Conservation (phyloP, 2,329 filamentous ascomycete species). For the Didymella pomorum region DNA sequence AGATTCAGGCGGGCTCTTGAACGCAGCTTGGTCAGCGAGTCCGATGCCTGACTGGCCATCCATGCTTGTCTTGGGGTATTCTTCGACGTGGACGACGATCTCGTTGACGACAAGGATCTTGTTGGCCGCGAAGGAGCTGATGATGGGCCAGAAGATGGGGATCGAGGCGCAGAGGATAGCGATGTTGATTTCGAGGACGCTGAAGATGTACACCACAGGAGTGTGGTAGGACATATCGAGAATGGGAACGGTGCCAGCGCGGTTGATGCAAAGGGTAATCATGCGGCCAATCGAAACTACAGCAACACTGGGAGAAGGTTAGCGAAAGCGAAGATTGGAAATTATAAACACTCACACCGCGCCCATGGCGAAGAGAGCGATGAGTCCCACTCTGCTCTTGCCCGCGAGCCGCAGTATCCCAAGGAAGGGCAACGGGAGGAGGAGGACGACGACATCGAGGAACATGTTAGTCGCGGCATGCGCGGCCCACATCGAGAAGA, state of each 20-base stretch:
- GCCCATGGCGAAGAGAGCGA: slow-evolving; percentile 44
- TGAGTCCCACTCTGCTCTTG: slow-evolving; percentile 40
- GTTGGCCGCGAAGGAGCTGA: slow-evolving; percentile 41
- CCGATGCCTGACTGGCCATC: slow-evolving; percentile 27
- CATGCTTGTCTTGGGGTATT: slow-evolving; percentile 28
- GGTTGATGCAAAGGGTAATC: slow-evolving; percentile 37
- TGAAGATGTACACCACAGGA: slow-evolving; percentile 45
- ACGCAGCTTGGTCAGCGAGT: slow-evolving; percentile 24
- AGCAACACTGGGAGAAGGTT: slow-evolving; percentile 33
- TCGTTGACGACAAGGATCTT: slow-evolving; percentile 52
- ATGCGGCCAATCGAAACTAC: slow-evolving; percentile 42
- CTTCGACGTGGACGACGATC: slow-evolving; percentile 46
- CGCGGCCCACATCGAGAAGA: slow-evolving; percentile 41
- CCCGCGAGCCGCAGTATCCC: slow-evolving; percentile 39
- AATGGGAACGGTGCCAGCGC: slow-evolving; percentile 43
- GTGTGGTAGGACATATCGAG: slow-evolving; percentile 44
- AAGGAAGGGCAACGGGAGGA: slow-evolving; percentile 46
- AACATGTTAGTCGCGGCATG: slow-evolving; percentile 46
- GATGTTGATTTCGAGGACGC: slow-evolving; percentile 49
- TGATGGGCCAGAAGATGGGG: slow-evolving; percentile 51
- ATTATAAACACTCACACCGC: slow-evolving; percentile 39
- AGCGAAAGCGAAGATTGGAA: background rate
- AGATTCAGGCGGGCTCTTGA: slow-evolving; percentile 15
- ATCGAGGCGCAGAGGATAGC: slow-evolving; percentile 50
- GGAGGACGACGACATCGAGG: slow-evolving; percentile 43